Conservation (phyloP, 164 flowering plant species). For the Platanus orientalis region DNA sequence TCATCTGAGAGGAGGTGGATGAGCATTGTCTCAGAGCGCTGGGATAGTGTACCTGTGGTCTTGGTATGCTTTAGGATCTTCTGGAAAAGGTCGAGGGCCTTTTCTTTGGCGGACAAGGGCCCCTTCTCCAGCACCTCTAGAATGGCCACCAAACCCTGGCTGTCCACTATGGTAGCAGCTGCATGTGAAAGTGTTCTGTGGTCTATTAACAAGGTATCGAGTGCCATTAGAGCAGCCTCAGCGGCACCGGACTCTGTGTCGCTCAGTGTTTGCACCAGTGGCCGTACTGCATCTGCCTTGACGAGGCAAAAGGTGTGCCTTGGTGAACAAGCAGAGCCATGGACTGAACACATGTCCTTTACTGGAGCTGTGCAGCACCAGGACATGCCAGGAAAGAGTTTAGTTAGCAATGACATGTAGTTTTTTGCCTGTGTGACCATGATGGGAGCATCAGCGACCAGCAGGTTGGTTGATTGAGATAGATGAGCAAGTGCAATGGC, state of each 20-base stretch:
- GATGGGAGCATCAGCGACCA: background rate
- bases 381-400: conserved; percentile 11
- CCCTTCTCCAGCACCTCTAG: too few species aligned
- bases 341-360: conserved; percentile 13
- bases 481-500: conserved; percentile 22
- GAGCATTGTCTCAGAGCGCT: conserved; percentile 17
- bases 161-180: conserved; percentile 13
- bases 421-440: background rate
- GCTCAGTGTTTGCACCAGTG: conserved; percentile 18
- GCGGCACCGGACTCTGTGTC: conserved; percentile 16
- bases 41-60: background rate
- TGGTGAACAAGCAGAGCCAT: conserved; percentile 21
- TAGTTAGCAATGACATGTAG: background rate
- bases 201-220: conserved; percentile 17
- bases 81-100: conserved; percentile 22
- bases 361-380: conserved; percentile 18
- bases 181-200: conserved; percentile 7
- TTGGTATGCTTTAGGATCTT: conserved; percentile 9
- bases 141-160: conserved; percentile 17
- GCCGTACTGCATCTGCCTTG: conserved; percentile 24
- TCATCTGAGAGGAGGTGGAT: conserved; percentile 25
- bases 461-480: conserved; percentile 12
- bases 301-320: conserved; percentile 23
- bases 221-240: conserved; percentile 27
- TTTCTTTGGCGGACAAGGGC: too few species aligned